phyloP scores from a whole-genome alignment of 352 stramenopile genomes.

The Phytophthora ramorum region DNA sequence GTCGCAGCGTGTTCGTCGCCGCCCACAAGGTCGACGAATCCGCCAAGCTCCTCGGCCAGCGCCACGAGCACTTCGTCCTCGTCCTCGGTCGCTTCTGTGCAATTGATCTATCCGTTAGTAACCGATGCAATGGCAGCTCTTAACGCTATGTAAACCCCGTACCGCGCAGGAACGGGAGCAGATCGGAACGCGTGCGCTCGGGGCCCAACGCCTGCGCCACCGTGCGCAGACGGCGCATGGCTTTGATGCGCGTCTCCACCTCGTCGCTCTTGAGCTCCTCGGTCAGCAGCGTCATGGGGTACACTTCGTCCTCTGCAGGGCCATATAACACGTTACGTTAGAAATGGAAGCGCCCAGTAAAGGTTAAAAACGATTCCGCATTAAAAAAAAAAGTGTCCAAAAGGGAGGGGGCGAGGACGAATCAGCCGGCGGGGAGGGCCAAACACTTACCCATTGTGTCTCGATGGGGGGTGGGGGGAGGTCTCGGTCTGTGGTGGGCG shows the following conservation, averaged over 20 bases:
- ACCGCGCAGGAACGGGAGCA: conserved; percentile 92
- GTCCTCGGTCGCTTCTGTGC: conserved; percentile 85
- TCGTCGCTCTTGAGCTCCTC: conserved; percentile 93
- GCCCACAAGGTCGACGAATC: conserved; percentile 91
- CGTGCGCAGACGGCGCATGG: conserved; percentile 93
- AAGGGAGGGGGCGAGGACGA: background rate
- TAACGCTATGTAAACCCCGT: conserved; percentile 24
- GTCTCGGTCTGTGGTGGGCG: conserved; percentile 14
- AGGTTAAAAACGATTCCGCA: background rate
- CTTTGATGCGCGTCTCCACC: conserved; percentile 93
- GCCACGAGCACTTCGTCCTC: conserved; percentile 95
- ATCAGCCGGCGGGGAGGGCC: background rate
- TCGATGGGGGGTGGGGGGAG: conserved; percentile 9
- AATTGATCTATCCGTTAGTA: conserved; percentile 11
- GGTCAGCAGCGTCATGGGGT: conserved; percentile 91
- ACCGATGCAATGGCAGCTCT: conserved; percentile 2
- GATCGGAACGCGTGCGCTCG: conserved; percentile 78
- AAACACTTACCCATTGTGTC: conserved; percentile 30
- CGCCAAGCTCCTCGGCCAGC: conserved; percentile 90
- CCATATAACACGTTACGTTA: conserved; percentile 12
- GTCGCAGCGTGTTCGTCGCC: conserved; percentile 67
- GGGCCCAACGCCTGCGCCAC: conserved; percentile 92
- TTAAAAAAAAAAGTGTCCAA: background rate
- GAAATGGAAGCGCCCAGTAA: conserved; percentile 1
- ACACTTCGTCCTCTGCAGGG: conserved; percentile 77